Evolutionary conservation across 345 rosid genomes (phyloP).

Genomic region (Geranium brycei): DNA sequence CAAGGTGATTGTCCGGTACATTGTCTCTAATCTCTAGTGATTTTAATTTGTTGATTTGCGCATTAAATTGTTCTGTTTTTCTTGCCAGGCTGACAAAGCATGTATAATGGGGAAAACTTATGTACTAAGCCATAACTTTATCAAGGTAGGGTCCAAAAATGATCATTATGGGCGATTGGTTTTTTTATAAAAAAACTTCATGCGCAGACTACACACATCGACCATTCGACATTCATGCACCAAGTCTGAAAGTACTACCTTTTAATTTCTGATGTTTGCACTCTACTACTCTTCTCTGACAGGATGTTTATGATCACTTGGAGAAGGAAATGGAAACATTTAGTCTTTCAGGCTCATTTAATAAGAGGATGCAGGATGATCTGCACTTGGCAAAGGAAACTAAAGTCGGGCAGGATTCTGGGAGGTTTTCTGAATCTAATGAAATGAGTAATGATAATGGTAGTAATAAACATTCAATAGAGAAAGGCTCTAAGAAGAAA

Average conservation of each 20-base stretch:
- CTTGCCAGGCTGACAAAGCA: slow-evolving; percentile 54
- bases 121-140: slow-evolving; percentile 60
- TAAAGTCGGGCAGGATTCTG: slow-evolving; percentile 30
- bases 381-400: slow-evolving; percentile 24
- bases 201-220: too few species aligned
- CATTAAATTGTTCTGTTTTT: slow-evolving; percentile 6
- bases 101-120: slow-evolving; percentile 60
- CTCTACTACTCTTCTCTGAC: slow-evolving; percentile 12
- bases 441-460: slow-evolving; percentile 41
- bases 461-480: slow-evolving; percentile 24
- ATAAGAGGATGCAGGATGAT: slow-evolving; percentile 20
- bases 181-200: too few species aligned
- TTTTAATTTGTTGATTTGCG: slow-evolving; percentile 4
- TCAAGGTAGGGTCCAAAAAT: slow-evolving; percentile 44
- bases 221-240: neutral
- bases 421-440: slow-evolving; percentile 30
- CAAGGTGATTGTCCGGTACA: slow-evolving; percentile 41
- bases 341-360: slow-evolving; percentile 36
- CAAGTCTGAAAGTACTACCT: neutral
- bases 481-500: slow-evolving; percentile 73
- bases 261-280: slow-evolving; percentile 4
- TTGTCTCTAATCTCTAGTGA: neutral
- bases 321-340: slow-evolving; percentile 66
- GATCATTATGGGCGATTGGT: neutral
- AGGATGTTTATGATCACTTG: slow-evolving; percentile 63